Evolutionary conservation across 345 rosid species (phyloP), one percentile per base, ranked within the genome.

Genomic region (Dipteronia dyeriana): DNA sequence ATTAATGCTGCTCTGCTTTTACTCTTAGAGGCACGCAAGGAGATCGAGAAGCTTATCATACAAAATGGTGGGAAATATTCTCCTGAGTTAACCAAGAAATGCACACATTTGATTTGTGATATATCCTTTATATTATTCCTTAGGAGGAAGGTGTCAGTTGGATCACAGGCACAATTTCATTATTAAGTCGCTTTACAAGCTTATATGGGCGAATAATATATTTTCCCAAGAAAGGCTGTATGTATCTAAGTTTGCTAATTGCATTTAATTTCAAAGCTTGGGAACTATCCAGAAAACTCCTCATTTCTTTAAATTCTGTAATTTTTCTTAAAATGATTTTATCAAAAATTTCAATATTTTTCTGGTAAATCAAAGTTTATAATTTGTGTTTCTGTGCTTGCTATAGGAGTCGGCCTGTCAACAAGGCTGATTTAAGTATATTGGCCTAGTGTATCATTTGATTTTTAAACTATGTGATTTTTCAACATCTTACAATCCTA

Each of bases 31-130:
- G 87, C 83, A 77, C 90, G 99, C 69, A 96, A 90, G 86, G 94
- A 83, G 88, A 86, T 94, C 64, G 92, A 86, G 81, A 90, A 90
- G 75, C 76, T 69, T 53, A 82, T 89, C 76, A 69, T 77, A 78
- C 87, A 89, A 80, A 84, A 91, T 88, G 99, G 94, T 81, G 99
- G 99, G 75, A 90, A 81, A 70, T 94, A 94, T 85, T 92, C 95
- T 76, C 89, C 87, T 59, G 98, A 92, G 79, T 84, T 96, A 77
- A 92, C 92, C 77, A 92, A 80, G 89, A 86, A 77, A 23, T 94
- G 98, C 86, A 94, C 99, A 71, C 98, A 96, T 87, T 86, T 96
- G 87, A 90, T 94, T 78, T 87, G 94, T 70, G 92, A 96, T 80
- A 96, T 96, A 96, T 94, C 98, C 97, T 89, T 86, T 78, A 47